Evolutionary conservation across 441 rosid species (phyloP), one percentile per base, ranked within the genome.

Genomic region (Raphanus hybrid): DNA sequence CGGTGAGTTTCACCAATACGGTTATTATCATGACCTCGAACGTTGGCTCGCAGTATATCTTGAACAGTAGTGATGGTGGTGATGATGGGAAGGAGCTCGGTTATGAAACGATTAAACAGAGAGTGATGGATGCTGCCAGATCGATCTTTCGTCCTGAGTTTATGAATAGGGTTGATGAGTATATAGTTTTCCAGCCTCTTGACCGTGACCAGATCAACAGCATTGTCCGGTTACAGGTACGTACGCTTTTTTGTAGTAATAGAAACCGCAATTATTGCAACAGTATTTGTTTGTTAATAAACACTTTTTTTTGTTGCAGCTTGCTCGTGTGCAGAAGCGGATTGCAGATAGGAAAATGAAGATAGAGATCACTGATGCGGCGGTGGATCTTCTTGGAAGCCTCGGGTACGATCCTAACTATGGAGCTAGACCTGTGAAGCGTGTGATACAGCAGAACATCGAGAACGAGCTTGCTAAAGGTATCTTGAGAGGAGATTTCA

Each of bases 381-480:
- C 99, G 20, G 85, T 90, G 39, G 88, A 89, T 67, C 93, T 92
- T 73, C 91, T 97, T 0, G 99, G 92, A 10, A 89, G 75, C 80
- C 98, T 94, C 2, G 98, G 99, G 18, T 94, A 94, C 59, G 98
- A 94, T 75, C 97, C 98, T 0, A 97, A 82, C 89, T 97, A 97
- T 3, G 99, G 99, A 65, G 99, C 99, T 2, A 85, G 99, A 80
- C 98, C 99, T 0, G 98, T 97, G 27, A 97, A 97, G 87, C 86
- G 99, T 64, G 94, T 94, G 82, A 92, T 97, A 81, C 98, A 94
- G 79, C 97, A 91, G 79, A 81, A 91, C 54, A 88, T 94, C 2
- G 99, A 94, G 82, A 94, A 97, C 54, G 97, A 97, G 78, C 92
- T 94, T 1, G 99, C 99, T 3, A 94, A 90, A 86, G 98, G 98